phyloP scores from a whole-genome alignment of 2,329 filamentous ascomycete genomes.

The Ampelomyces quisqualis region DNA sequence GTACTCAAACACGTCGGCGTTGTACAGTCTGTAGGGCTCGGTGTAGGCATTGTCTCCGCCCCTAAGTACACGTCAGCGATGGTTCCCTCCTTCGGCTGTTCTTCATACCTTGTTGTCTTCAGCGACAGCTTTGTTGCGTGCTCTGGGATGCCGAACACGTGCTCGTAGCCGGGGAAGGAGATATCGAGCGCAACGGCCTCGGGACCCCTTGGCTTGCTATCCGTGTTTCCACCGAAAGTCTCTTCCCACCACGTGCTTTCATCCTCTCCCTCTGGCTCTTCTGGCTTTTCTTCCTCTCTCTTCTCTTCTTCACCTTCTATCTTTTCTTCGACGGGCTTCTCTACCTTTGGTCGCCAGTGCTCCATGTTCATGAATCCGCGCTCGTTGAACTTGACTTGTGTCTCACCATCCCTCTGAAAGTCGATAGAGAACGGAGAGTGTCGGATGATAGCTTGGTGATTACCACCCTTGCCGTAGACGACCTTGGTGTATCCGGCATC shows the following conservation, averaged over 20 bases:
- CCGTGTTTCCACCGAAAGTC: constrained; percentile 90
- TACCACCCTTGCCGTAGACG: constrained; percentile 72
- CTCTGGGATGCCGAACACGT: constrained; percentile 93
- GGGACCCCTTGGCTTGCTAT: constrained; percentile 90
- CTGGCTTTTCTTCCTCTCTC: constrained; percentile 47
- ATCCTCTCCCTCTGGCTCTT: constrained; percentile 58
- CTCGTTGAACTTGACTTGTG: constrained; percentile 85
- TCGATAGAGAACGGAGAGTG: constrained; percentile 82
- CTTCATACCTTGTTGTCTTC: constrained; percentile 71
- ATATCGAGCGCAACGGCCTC: constrained; percentile 92
- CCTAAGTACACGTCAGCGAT: constrained; percentile 31
- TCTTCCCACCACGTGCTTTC: constrained; percentile 99
- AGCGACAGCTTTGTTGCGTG: constrained; percentile 86
- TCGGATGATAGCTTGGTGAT: constrained; percentile 79
- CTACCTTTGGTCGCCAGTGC: constrained; percentile 89
- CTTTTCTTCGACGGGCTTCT: constrained; percentile 57
- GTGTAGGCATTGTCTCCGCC: constrained; percentile 81
- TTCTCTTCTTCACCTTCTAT: constrained; percentile 50
- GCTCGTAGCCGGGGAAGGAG: constrained; percentile 84
- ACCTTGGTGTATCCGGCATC: constrained; percentile 69
- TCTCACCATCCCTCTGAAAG: constrained; percentile 78
- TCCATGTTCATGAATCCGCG: constrained; percentile 90
- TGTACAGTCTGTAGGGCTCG: constrained; percentile 93
- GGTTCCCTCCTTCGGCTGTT: neutral
- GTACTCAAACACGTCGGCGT: constrained; percentile 97